Evolutionary conservation across 208 protist species (phyloP).

Genomic region (Angomonas ambiguus): DNA sequence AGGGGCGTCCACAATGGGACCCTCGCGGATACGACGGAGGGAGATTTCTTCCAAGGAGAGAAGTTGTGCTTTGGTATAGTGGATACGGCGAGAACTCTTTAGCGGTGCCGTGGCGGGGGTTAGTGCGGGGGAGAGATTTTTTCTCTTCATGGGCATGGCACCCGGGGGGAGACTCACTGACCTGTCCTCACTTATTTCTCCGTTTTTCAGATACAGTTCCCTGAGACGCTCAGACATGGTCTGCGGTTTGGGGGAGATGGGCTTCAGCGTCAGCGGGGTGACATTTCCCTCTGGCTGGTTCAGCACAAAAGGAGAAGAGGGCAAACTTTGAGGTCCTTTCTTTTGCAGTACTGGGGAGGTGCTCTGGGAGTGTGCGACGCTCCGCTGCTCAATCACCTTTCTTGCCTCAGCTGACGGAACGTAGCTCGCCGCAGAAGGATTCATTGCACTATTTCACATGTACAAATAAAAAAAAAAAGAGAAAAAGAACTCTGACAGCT

Average conservation of each 20-base stretch:
- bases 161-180: not conserved
- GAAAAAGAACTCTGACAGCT: not conserved
- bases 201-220: not conserved
- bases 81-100: not conserved
- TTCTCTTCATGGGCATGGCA: not conserved
- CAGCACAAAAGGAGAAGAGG: slow-evolving; percentile 17
- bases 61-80: slow-evolving; percentile 40
- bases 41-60: slow-evolving; percentile 21
- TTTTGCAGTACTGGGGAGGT: too few relatives aligned
- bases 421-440: slow-evolving; percentile 29
- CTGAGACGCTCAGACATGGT: not conserved
- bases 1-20: slow-evolving; percentile 32
- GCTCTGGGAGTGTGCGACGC: slow-evolving; percentile 3
- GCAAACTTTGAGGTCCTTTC: too few relatives aligned
- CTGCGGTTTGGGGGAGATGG: not conserved
- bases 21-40: slow-evolving; percentile 21
- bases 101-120: not conserved
- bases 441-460: slow-evolving; percentile 19
- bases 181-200: not conserved
- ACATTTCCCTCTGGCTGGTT: not conserved
- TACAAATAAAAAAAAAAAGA: not conserved
- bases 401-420: slow-evolving; percentile 24
- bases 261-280: not conserved
- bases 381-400: slow-evolving; percentile 1
- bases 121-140: not conserved